Percentiles rank a stretch among this genome's conserved stretches.
Conservation (phyloP, 257 asterid species). For the Thymus mandschuricus region DNA sequence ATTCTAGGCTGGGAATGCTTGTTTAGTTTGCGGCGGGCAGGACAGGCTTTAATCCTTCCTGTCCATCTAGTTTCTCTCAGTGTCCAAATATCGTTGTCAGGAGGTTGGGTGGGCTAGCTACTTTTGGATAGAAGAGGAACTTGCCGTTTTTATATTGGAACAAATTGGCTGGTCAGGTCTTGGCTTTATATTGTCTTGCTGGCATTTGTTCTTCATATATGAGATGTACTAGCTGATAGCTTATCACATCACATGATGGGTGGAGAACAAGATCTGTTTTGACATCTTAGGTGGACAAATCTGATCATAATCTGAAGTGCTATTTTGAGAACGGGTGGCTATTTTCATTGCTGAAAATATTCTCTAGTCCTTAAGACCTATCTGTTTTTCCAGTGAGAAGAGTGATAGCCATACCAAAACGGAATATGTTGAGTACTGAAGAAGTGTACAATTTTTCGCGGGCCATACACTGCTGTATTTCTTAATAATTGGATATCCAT, state of each 20-base stretch:
- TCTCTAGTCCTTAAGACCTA: constrained; percentile 31
- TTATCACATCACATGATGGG: constrained; percentile 38
- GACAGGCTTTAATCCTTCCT: constrained; percentile 32
- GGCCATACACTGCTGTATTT: constrained; percentile 36
- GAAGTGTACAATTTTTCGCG: constrained; percentile 14
- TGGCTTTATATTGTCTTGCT: constrained; percentile 9
- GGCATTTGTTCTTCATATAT: constrained; percentile 28
- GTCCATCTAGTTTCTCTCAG: constrained; percentile 29
- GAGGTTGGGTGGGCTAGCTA: constrained; percentile 37
- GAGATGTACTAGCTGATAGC: constrained; percentile 40
- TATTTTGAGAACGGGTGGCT: constrained; percentile 28
- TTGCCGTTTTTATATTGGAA: constrained; percentile 30
- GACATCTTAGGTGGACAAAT: constrained; percentile 34
- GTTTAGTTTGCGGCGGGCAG: constrained; percentile 35
- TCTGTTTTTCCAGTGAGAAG: constrained; percentile 26
- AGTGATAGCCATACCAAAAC: constrained; percentile 25
- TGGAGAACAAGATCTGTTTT: constrained; percentile 36
- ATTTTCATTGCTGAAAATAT: constrained; percentile 28
- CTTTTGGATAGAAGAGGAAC: constrained; percentile 36
- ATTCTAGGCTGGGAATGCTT: constrained; percentile 34
- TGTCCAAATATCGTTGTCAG: constrained; percentile 31
- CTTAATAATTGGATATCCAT: constrained; percentile 25
- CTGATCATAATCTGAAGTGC: constrained; percentile 29
- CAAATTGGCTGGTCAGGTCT: constrained; percentile 31
- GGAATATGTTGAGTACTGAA: constrained; percentile 33